Evolutionary conservation across 306 rosid species (phyloP).

Genomic region (Vachellia pachyceras): DNA sequence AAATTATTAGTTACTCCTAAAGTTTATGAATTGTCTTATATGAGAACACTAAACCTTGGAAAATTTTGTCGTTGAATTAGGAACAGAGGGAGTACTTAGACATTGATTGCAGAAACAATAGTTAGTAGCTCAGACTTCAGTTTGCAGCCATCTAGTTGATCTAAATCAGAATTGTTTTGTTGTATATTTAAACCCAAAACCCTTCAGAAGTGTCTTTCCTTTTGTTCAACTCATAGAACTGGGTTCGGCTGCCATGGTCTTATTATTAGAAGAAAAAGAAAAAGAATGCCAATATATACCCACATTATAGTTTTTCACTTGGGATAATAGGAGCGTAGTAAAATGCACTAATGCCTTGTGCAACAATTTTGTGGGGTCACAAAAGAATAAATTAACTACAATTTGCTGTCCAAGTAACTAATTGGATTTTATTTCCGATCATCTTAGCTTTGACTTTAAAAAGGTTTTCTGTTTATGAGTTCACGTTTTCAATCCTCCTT

Average conservation of each 20-base stretch:
- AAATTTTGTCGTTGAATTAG: not conserved
- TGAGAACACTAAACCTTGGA: not conserved
- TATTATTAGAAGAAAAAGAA: slow-evolving; percentile 22
- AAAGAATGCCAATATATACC: not conserved
- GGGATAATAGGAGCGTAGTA: slow-evolving; percentile 27
- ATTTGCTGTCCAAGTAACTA: not conserved
- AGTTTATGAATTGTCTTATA: not conserved
- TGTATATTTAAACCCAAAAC: slow-evolving; percentile 23
- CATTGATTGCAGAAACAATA: not conserved
- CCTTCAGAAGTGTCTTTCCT: slow-evolving; percentile 23
- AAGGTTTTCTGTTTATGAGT: not conserved
- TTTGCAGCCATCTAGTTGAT: too few relatives aligned
- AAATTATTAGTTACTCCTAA: not conserved
- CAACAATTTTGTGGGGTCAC: not conserved
- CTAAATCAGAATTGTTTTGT: slow-evolving; percentile 13
- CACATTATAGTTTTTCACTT: slow-evolving; percentile 12
- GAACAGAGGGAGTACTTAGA: not conserved
- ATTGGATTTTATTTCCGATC: slow-evolving; percentile 14
- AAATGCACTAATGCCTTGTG: slow-evolving; percentile 24
- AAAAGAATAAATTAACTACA: slow-evolving; percentile 12
- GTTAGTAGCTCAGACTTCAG: not conserved
- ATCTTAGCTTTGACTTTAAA: slow-evolving; percentile 1
- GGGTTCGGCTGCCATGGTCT: slow-evolving; percentile 27
- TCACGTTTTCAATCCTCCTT: slow-evolving; percentile 21
- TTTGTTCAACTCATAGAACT: not conserved